These are phyloP conservation scores for Ustilago loliicola DNA, from an alignment of 1,284 basidiomycete species.

Conservation along the genomic window DNA sequence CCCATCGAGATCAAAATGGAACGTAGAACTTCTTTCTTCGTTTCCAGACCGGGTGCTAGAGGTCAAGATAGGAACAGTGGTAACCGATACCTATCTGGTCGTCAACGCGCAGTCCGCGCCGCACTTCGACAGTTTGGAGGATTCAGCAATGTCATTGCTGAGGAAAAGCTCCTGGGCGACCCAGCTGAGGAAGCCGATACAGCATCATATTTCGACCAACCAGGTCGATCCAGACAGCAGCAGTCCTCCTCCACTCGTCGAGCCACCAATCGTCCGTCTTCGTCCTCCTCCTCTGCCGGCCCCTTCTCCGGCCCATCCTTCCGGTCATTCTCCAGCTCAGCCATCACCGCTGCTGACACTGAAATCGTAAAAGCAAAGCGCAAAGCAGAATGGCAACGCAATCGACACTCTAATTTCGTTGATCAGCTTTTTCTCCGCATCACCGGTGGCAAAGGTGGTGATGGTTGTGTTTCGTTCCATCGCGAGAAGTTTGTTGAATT, in stretches of 20 bases:
- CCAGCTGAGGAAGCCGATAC: background rate
- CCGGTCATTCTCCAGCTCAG: conserved; percentile 22
- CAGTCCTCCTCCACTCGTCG: background rate
- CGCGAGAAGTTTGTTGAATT: conserved; percentile 68
- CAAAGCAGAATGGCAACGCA: conserved; percentile 62
- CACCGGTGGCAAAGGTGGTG: conserved; percentile 65
- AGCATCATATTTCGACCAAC: background rate
- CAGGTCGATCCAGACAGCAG: background rate
- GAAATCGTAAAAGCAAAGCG: conserved; percentile 43
- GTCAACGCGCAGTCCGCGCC: conserved; percentile 15
- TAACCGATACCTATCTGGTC: background rate
- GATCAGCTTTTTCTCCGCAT: conserved; percentile 60
- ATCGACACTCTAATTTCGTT: conserved; percentile 60
- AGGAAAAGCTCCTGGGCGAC: conserved; percentile 11
- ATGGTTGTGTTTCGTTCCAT: conserved; percentile 68
- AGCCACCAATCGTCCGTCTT: background rate
- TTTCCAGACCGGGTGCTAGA: conserved; percentile 12
- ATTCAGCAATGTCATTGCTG: conserved; percentile 23
- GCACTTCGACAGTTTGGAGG: conserved; percentile 38
- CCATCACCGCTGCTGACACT: conserved; percentile 1
- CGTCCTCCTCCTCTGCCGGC: background rate
- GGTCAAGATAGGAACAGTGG: conserved; percentile 5
- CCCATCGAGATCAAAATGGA: conserved; percentile 45
- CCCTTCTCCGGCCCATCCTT: background rate
- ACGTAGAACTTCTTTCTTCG: conserved; percentile 19